phyloP scores from a whole-genome alignment of 2,329 filamentous ascomycete genomes.

The Sporothrix pseudoabietina region DNA sequence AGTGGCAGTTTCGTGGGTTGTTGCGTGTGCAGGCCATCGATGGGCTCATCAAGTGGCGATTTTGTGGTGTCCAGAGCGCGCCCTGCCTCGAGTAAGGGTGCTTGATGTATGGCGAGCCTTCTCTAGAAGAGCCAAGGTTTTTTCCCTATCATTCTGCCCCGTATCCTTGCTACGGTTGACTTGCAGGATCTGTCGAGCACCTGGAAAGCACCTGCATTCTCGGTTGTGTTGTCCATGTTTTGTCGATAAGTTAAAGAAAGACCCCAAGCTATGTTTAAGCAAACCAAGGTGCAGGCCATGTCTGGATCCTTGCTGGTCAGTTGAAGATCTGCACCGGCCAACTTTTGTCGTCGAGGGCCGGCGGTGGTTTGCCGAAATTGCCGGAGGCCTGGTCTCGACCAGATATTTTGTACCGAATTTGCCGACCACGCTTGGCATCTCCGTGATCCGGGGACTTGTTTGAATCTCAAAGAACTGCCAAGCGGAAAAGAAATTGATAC shows the following conservation, averaged over 20 bases:
- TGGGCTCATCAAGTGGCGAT: neutral
- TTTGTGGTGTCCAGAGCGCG: neutral
- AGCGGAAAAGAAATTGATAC: no score
- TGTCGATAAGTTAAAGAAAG: neutral
- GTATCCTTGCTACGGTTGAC: neutral
- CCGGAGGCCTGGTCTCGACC: neutral
- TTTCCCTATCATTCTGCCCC: neutral
- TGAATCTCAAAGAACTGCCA: neutral
- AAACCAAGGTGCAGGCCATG: neutral
- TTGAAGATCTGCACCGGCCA: neutral
- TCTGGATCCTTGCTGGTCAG: neutral
- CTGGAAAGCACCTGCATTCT: neutral
- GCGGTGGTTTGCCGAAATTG: constrained; percentile 4
- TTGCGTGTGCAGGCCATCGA: neutral
- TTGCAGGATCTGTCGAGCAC: neutral
- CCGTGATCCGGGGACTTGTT: neutral
- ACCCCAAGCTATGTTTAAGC: neutral
- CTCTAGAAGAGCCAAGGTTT: neutral
- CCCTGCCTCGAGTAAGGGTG: neutral
- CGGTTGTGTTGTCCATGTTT: neutral
- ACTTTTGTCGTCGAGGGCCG: neutral
- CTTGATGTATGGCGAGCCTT: neutral
- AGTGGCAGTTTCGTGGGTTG: neutral
- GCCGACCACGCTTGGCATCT: neutral
- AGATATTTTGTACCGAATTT: neutral